A percentile compares a stretch with the other conserved stretches of the same genome.
These are phyloP conservation scores for Trichoderma guizhouense DNA, from an alignment of 2,329 filamentous ascomycete genomes.

Conservation along the genomic window DNA sequence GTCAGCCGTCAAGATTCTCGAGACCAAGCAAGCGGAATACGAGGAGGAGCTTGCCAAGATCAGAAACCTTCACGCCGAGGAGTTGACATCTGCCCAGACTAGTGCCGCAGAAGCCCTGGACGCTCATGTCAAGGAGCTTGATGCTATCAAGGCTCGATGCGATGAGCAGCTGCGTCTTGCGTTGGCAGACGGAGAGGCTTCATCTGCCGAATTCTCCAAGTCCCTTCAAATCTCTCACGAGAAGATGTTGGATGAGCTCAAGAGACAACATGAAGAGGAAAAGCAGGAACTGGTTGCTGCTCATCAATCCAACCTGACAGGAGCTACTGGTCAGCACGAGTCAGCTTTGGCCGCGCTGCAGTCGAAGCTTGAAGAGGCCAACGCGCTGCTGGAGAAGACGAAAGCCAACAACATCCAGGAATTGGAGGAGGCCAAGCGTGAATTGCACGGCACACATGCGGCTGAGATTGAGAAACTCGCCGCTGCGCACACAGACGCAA, in stretches of 20 bases:
- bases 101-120: slow-evolving; percentile 48
- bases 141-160: slow-evolving; percentile 54
- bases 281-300: slow-evolving; percentile 33
- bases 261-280: slow-evolving; percentile 39
- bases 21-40: slow-evolving; percentile 51
- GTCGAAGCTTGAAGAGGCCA: slow-evolving; percentile 37
- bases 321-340: neutral
- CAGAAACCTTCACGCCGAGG: slow-evolving; percentile 55
- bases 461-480: slow-evolving; percentile 48
- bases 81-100: slow-evolving; percentile 55
- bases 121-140: slow-evolving; percentile 47
- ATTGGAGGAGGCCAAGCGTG: slow-evolving; percentile 43
- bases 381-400: slow-evolving; percentile 46
- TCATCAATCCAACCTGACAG: slow-evolving; percentile 25
- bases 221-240: slow-evolving; percentile 43
- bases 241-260: slow-evolving; percentile 39
- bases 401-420: slow-evolving; percentile 43
- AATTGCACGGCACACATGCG: slow-evolving; percentile 45
- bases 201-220: slow-evolving; percentile 41
- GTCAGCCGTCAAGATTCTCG: slow-evolving; percentile 44
- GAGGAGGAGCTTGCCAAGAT: slow-evolving; percentile 54
- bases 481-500: slow-evolving; percentile 39
- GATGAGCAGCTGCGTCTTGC: slow-evolving; percentile 45
- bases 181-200: slow-evolving; percentile 41
- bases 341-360: slow-evolving; percentile 34